Percentiles rank a stretch among this genome's conserved stretches.
Evolutionary conservation across 1,284 basidiomycete genomes (phyloP).

Genomic region (Cutaneotrichosporon sp.): DNA sequence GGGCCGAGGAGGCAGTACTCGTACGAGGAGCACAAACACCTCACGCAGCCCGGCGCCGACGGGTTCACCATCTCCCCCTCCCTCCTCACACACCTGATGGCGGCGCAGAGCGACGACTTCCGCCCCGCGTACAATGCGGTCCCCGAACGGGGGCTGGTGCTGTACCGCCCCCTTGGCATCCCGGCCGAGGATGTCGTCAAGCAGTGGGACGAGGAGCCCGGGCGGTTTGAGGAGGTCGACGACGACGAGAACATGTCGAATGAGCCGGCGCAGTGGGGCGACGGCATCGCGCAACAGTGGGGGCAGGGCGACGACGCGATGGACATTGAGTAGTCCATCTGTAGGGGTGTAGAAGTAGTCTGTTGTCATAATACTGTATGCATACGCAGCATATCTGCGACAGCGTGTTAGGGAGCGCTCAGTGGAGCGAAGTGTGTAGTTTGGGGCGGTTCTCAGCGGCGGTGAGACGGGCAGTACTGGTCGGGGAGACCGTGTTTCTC

Average conservation of each 20-base stretch:
- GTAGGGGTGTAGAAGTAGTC: slow-evolving; percentile 5
- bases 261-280: background rate
- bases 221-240: slow-evolving; percentile 20
- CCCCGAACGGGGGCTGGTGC: slow-evolving; percentile 34
- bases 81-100: slow-evolving; percentile 47
- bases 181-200: slow-evolving; percentile 19
- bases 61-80: slow-evolving; percentile 50
- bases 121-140: slow-evolving; percentile 1
- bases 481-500: no score
- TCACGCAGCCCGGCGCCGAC: slow-evolving; percentile 42
- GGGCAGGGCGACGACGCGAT: slow-evolving; percentile 19
- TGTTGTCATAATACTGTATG: slow-evolving; percentile 1
- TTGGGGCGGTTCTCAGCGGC: no score
- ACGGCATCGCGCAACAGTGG: background rate
- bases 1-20: slow-evolving; percentile 11
- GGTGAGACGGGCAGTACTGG: no score
- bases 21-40: slow-evolving; percentile 23
- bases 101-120: slow-evolving; percentile 34
- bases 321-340: background rate
- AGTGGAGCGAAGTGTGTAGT: no score
- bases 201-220: slow-evolving; percentile 16
- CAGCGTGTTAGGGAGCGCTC: no score
- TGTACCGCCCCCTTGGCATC: slow-evolving; percentile 41
- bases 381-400: background rate
- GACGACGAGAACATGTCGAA: slow-evolving; percentile 5